A percentile compares a stretch with the other conserved stretches of the same genome.
phyloP scores from a whole-genome alignment of 1,284 basidiomycete genomes.

The Salmacisia buchloeana region DNA sequence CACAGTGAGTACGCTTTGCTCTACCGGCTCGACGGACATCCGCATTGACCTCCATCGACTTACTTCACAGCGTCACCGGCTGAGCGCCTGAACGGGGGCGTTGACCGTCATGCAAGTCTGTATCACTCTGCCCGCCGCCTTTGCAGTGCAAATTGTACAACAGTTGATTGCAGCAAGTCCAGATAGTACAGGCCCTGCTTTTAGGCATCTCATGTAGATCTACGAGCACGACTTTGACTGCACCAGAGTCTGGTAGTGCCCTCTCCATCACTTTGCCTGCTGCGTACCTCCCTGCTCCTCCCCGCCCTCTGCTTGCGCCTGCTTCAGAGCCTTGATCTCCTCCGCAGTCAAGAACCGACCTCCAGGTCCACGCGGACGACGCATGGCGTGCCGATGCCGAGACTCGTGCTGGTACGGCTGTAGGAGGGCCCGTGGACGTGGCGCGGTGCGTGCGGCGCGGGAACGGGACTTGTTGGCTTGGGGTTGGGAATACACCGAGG shows the following conservation, averaged over 20 bases:
- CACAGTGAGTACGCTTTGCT: background rate
- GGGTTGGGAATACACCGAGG: no score
- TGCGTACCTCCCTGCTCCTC: slow-evolving; percentile 50
- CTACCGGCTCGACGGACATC: background rate
- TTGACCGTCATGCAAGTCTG: no score
- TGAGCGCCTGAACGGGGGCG: background rate
- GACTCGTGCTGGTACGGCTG: slow-evolving; percentile 96
- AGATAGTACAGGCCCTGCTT: no score
- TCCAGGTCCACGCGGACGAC: slow-evolving; percentile 88
- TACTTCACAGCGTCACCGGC: background rate
- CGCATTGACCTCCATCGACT: background rate
- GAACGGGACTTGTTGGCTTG: no score
- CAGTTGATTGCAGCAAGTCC: no score
- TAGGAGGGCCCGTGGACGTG: slow-evolving; percentile 19
- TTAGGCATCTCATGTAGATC: no score
- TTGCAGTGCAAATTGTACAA: no score
- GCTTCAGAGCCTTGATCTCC: slow-evolving; percentile 62
- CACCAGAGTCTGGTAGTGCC: no score
- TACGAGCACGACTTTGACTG: no score
- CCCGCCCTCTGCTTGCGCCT: slow-evolving; percentile 51
- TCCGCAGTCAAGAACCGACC: slow-evolving; percentile 93
- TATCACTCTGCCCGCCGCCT: no score
- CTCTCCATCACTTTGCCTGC: no score
- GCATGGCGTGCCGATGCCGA: slow-evolving; percentile 94
- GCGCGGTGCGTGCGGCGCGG: no score